These are phyloP conservation scores for Endocalyx cinctus DNA, from an alignment of 2,329 filamentous ascomycete genomes.

Conservation along the genomic window DNA sequence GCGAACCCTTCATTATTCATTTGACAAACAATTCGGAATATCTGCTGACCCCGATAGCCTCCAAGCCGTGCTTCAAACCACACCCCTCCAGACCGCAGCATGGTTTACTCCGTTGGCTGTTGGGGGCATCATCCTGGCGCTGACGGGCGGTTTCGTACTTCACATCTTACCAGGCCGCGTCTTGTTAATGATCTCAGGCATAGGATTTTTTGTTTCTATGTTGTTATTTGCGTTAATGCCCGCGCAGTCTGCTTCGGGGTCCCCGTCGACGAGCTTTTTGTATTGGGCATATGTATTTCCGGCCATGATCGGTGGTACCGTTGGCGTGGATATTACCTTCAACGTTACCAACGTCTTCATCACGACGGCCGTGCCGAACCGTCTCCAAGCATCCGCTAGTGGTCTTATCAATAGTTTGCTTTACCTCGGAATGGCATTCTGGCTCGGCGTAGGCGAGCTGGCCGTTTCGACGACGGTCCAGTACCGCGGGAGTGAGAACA, in stretches of 20 bases:
- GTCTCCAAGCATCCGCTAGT: slow-evolving; percentile 66
- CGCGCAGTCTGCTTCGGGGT: slow-evolving; percentile 37
- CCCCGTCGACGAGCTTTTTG: slow-evolving; percentile 32
- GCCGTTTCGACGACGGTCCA: slow-evolving; percentile 44
- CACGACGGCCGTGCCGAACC: slow-evolving; percentile 63
- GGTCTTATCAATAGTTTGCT: slow-evolving; percentile 66
- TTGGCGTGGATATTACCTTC: slow-evolving; percentile 72
- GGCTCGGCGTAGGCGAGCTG: slow-evolving; percentile 67
- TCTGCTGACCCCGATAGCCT: slow-evolving; percentile 38
- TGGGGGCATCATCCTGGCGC: slow-evolving; percentile 62
- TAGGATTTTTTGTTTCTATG: slow-evolving; percentile 53
- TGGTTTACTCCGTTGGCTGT: slow-evolving; percentile 66
- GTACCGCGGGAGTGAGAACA: slow-evolving; percentile 6
- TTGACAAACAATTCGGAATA: too few species aligned
- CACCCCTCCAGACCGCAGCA: slow-evolving; percentile 58
- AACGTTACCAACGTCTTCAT: slow-evolving; percentile 75
- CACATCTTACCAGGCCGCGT: slow-evolving; percentile 60
- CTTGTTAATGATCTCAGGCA: slow-evolving; percentile 56
- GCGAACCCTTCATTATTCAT: too few species aligned
- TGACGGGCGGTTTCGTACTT: slow-evolving; percentile 60
- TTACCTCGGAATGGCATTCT: slow-evolving; percentile 68
- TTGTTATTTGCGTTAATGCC: slow-evolving; percentile 64
- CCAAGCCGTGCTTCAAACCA: slow-evolving; percentile 53
- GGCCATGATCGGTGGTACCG: slow-evolving; percentile 61
- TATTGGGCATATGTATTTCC: slow-evolving; percentile 76